Evolutionary conservation across 306 rosid genomes (phyloP).

Genomic region (Glycine tomentella): DNA sequence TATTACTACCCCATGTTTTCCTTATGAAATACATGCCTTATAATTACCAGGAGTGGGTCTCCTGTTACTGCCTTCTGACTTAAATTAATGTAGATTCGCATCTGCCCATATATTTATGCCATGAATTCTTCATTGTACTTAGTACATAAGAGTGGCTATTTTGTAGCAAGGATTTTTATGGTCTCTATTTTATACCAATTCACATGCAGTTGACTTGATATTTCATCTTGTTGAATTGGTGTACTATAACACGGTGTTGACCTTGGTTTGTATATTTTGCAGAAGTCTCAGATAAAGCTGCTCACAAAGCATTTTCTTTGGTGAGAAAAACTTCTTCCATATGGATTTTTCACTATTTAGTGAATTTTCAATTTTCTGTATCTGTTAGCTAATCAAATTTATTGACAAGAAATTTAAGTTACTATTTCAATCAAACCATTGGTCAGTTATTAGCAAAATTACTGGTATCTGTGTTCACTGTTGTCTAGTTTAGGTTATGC

Average conservation of each 20-base stretch:
- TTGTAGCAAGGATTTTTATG: conserved; percentile 24
- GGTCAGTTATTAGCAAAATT: conserved; percentile 12
- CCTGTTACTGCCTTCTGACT: conserved; percentile 17
- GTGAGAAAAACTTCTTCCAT: conserved; percentile 57
- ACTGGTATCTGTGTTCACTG: conserved; percentile 17
- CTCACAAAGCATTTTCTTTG: conserved; percentile 62
- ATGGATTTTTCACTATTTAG: conserved; percentile 6
- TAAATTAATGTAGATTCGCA: conserved; percentile 28
- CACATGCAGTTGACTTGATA: conserved; percentile 17
- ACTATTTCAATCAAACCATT: conserved; percentile 31
- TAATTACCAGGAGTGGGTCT: conserved; percentile 14
- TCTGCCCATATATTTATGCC: not conserved
- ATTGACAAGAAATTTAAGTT: conserved; percentile 26
- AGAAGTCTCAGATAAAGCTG: conserved; percentile 71
- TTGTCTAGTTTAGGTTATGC: conserved; percentile 22
- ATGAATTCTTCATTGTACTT: conserved; percentile 2
- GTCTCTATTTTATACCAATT: conserved; percentile 22
- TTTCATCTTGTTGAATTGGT: conserved; percentile 39
- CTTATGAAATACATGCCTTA: conserved; percentile 7
- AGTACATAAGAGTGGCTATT: conserved; percentile 4
- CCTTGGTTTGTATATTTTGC: conserved; percentile 51
- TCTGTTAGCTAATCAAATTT: conserved; percentile 27
- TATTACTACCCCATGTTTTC: conserved; percentile 31
- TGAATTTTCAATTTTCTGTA: conserved; percentile 16
- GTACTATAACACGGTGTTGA: conserved; percentile 33